Conservation (phyloP, 2,329 filamentous ascomycete genomes). For the Calonectria pseudoreteaudii region DNA sequence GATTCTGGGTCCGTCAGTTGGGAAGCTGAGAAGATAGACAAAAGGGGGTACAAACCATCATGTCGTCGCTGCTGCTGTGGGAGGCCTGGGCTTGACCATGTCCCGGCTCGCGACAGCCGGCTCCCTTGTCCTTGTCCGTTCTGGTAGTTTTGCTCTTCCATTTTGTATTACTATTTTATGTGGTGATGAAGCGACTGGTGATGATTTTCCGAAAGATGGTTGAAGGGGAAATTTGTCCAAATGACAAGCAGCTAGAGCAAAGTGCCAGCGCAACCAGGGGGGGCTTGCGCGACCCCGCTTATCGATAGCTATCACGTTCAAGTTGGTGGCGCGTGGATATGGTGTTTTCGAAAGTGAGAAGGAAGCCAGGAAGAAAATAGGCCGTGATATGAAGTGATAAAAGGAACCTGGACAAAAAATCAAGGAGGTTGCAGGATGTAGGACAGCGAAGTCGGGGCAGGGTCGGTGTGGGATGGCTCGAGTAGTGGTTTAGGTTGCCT, state of each 20-base stretch:
- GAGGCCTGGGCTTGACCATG: slow-evolving; percentile 46
- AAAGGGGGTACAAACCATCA: slow-evolving; percentile 46
- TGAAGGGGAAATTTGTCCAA: slow-evolving; percentile 8
- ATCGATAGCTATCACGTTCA: slow-evolving; percentile 24
- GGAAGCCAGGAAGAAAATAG: background rate
- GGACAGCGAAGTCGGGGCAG: slow-evolving; percentile 41
- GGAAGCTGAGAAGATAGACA: background rate
- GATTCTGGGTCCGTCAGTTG: slow-evolving; percentile 73
- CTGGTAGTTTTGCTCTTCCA: slow-evolving; percentile 45
- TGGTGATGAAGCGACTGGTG: slow-evolving; percentile 7
- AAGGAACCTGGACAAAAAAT: slow-evolving; percentile 25
- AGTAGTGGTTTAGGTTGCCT: slow-evolving; percentile 29
- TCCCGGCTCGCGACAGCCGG: slow-evolving; percentile 39
- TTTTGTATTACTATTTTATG: slow-evolving; percentile 27
- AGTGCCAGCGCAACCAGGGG: slow-evolving; percentile 28
- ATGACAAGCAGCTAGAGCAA: slow-evolving; percentile 11
- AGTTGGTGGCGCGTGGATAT: slow-evolving; percentile 21
- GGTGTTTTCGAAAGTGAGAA: slow-evolving; percentile 25
- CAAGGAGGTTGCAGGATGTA: slow-evolving; percentile 30
- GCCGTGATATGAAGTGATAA: slow-evolving; percentile 14
- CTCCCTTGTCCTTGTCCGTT: slow-evolving; percentile 42
- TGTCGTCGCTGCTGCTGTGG: slow-evolving; percentile 49
- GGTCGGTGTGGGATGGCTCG: slow-evolving; percentile 32
- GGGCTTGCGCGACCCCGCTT: slow-evolving; percentile 37
- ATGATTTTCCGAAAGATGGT: slow-evolving; percentile 7